Conservation (phyloP, 345 rosid species). For the Dovyalis caffra region DNA sequence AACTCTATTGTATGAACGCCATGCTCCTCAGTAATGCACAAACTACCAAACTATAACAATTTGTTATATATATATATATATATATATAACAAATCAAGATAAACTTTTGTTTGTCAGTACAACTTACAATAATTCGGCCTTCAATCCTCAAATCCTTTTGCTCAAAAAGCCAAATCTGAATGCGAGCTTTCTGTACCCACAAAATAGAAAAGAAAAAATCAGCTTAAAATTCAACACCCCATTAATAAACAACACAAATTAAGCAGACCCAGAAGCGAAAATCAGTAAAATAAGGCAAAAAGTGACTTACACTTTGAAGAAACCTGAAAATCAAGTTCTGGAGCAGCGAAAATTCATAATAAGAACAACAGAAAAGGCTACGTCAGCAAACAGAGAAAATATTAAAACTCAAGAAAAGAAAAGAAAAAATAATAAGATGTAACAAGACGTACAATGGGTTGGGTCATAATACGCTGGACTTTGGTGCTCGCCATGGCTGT, state of each 20-base stretch:
- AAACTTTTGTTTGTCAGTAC: neutral
- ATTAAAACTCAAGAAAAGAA: neutral
- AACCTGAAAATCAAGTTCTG: constrained; percentile 97
- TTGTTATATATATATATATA: no score
- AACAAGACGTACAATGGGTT: constrained; percentile 54
- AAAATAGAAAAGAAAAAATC: neutral
- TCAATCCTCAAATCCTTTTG: constrained; percentile 93
- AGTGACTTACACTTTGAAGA: constrained; percentile 77
- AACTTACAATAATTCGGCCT: constrained; percentile 65
- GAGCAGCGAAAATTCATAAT: neutral
- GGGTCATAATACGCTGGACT: constrained; percentile 84
- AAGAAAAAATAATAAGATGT: neutral
- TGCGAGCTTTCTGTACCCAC: constrained; percentile 75
- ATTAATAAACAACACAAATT: neutral
- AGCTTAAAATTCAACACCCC: neutral
- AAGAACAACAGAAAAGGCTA: neutral
- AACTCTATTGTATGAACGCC: neutral
- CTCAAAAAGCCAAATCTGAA: constrained; percentile 97
- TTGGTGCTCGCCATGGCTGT: constrained; percentile 80
- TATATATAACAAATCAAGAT: neutral
- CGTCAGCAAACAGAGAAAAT: neutral
- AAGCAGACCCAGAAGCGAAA: neutral
- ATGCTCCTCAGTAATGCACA: neutral
- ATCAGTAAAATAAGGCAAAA: neutral
- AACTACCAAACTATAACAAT: neutral